A percentile compares a stretch with the other conserved stretches of the same genome.
Conservation (phyloP, 257 asterid species). For the Buddleja alternifolia region DNA sequence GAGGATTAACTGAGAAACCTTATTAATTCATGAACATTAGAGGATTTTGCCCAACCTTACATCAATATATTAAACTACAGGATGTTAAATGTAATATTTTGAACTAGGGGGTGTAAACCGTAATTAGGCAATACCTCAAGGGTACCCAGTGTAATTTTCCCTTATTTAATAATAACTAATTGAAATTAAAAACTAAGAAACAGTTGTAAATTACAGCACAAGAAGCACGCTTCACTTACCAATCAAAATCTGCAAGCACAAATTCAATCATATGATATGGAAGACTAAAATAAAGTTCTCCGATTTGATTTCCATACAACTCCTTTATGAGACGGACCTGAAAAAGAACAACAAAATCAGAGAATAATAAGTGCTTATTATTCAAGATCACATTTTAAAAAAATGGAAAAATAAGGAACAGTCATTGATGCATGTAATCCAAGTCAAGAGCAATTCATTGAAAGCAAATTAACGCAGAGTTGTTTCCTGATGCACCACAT, state of each 20-base stretch:
- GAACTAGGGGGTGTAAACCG: no score
- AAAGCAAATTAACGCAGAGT: neutral
- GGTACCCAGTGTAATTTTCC: no score
- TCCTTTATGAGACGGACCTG: constrained; percentile 96
- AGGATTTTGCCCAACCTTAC: no score
- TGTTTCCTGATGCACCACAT: no score
- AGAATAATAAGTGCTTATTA: constrained; percentile 6
- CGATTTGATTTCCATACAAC: constrained; percentile 93
- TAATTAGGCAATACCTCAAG: no score
- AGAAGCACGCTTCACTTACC: constrained; percentile 53
- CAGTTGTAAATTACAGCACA: constrained; percentile 1
- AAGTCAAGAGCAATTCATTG: constrained; percentile 6
- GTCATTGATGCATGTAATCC: neutral
- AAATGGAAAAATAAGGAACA: constrained; percentile 2
- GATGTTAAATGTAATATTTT: no score
- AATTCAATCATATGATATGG: constrained; percentile 86
- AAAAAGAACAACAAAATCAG: constrained; percentile 35
- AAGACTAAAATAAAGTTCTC: constrained; percentile 89
- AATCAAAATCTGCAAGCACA: constrained; percentile 71
- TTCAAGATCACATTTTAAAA: constrained; percentile 20
- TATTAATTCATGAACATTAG: no score
- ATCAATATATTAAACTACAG: no score
- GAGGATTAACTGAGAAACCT: no score
- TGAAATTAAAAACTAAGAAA: neutral
- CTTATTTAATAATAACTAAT: no score